Evolutionary conservation across 2,329 filamentous ascomycete species (phyloP), one percentile per base, ranked within the genome.

Genomic region (Cladosporium sp.): DNA sequence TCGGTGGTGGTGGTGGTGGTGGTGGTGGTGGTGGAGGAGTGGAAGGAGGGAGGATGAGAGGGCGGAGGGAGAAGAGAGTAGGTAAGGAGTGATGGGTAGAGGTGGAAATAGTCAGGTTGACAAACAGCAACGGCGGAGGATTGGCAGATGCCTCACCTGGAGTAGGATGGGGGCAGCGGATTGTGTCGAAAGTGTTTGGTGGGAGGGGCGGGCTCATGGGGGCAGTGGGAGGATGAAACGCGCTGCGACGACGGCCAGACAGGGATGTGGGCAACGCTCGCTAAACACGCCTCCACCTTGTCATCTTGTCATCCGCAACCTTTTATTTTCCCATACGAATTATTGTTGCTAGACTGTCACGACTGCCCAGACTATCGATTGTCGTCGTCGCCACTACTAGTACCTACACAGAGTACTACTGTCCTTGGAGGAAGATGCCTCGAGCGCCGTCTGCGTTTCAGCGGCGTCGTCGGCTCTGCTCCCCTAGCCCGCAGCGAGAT

Each of bases 1-100:
- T 20, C n/a, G 49, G 44, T 24, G 48, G 49, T 39, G 34, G 42
- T 18, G 37, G 38, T 17, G 34, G 43, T 43, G 24, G 34, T 15
- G 17, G n/a, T 8, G 9, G 34, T 19, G 22, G 19, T 3, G 20
- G 34, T 15, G 7, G 43, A 34, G 17, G 32, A 18, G 32, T 13
- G 36, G 24, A 30, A 15, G 7, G 24, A 29, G 44, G 20, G 20
- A 29, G 32, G 7, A 18, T 12, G 3, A 20, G 22, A 13, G 22
- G n/a, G 24, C 24, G 19, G 11, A 36, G 30, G 37, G 12, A 27
- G 29, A 13, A 24, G n/a, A 42, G 43, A 30, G 49, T 22, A 15
- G n/a, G 29, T 13, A 27, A 34, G n/a, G n/a, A n/a, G n/a, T n/a
- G n/a, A n/a, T n/a, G n/a, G n/a, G n/a, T n/a, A 4, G 22, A 13